Evolutionary conservation across 2,329 filamentous ascomycete genomes (phyloP).

Genomic region (Diaporthe ampelina): DNA sequence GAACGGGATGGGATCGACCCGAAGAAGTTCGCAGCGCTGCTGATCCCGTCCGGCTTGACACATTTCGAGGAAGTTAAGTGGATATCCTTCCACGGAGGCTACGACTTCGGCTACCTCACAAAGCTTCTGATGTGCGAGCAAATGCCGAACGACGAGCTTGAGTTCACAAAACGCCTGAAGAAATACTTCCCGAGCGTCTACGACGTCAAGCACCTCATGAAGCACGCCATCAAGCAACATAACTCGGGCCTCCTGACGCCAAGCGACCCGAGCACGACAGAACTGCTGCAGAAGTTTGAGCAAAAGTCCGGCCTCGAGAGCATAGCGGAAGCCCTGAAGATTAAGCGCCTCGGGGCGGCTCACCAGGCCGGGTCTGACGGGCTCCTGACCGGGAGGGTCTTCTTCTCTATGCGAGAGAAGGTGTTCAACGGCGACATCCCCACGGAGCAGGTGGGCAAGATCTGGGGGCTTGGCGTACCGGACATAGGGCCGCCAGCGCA

Average conservation of each 20-base stretch:
- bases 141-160: constrained; percentile 88
- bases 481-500: constrained; percentile 61
- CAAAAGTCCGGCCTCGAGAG: constrained; percentile 93
- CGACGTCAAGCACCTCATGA: constrained; percentile 98
- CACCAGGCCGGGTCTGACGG: constrained; percentile 97
- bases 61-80: constrained; percentile 91
- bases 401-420: constrained; percentile 91
- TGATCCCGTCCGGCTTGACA: constrained; percentile 93
- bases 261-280: constrained; percentile 73
- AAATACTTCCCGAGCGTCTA: constrained; percentile 94
- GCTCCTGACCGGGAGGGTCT: constrained; percentile 91
- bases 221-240: constrained; percentile 82
- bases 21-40: constrained; percentile 86
- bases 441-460: constrained; percentile 87
- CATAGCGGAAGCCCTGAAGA: constrained; percentile 91
- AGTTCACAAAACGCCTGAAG: constrained; percentile 90
- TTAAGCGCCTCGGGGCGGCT: constrained; percentile 87
- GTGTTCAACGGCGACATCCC: constrained; percentile 89
- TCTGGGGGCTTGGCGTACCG: constrained; percentile 90
- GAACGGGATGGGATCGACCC: constrained; percentile 93
- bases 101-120: constrained; percentile 97
- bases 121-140: constrained; percentile 89
- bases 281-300: constrained; percentile 87
- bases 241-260: constrained; percentile 74
- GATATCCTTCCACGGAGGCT: constrained; percentile 98